These are phyloP conservation scores for Solanum hybrid DNA, from an alignment of 305 asterid genomes.

Conservation along the genomic window DNA sequence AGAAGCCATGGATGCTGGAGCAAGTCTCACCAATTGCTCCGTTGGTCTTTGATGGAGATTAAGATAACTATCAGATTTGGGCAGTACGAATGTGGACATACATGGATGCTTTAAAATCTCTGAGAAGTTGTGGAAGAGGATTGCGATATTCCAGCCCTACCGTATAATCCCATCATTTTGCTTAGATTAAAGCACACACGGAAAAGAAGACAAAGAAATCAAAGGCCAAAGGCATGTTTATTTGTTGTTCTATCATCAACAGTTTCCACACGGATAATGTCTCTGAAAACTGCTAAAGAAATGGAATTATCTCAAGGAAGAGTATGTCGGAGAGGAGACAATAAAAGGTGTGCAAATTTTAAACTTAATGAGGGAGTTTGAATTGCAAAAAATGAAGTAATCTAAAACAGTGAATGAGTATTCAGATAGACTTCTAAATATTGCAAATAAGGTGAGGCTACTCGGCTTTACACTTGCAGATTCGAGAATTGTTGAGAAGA, in stretches of 20 bases:
- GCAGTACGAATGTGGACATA: background rate
- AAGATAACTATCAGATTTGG: background rate
- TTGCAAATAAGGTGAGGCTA: too few relatives aligned
- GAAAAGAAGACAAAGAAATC: background rate
- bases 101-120: background rate
- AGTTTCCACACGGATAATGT: background rate
- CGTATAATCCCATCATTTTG: background rate
- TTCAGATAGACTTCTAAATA: too few relatives aligned
- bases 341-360: constrained; percentile 3
- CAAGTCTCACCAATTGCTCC: background rate
- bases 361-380: constrained; percentile 6
- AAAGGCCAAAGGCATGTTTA: background rate
- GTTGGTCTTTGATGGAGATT: background rate
- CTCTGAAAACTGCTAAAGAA: background rate
- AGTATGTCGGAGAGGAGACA: constrained; percentile 9
- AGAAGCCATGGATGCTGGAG: background rate
- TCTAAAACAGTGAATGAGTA: too few relatives aligned
- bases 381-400: background rate
- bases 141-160: background rate
- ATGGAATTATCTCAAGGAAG: constrained; percentile 6
- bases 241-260: background rate
- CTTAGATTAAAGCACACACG: background rate
- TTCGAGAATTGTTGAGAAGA: too few relatives aligned
- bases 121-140: background rate
- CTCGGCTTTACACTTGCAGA: too few relatives aligned